Evolutionary conservation across 228 moss, liverwort and hornwort species (phyloP), one percentile per base, ranked within the genome.

Genomic region (Sphagnum fallax): DNA sequence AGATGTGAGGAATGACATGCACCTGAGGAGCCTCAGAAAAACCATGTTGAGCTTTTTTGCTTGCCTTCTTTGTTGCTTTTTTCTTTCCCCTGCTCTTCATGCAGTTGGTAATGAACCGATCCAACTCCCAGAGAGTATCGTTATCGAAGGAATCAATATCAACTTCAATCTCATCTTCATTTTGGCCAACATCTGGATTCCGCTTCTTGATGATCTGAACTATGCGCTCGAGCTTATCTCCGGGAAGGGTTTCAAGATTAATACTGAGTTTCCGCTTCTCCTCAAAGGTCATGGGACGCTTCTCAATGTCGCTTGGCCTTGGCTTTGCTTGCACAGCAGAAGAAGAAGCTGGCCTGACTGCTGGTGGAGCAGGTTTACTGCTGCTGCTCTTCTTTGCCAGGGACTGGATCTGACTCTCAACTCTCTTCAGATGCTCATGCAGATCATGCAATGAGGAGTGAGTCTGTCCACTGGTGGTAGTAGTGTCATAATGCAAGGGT

Each of bases 31-130:
- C 55, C 2, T 12, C 55, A 55, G 55, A 55, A 55, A 8, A 12
- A 8, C 9, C 55, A 12, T 8, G 1, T 12, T 55, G 67, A 10
- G 13, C 50, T n/a, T 51, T 67, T 4, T 49, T 6, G 16, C 50
- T 67, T 16, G 47, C 50, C 14, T 51, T 68, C 12, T 59, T 73
- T 70, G 57, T 67, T 1, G 51, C 48, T 32, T 32, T 32, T 32
- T 32, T 32, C 49, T 73, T 76, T 5, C 80, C 75, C 65, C 72
- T 76, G 63, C 80, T 80, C 69, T 80, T 80, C 75, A 71, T 71
- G 50, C 80, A 75, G 53, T 80, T 80, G 52, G 71, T 80, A 4
- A 72, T 72, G 58, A 80, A 72, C 12, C 72, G 75, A 32, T 72
- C 68, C 10, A 80, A 61, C 52, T 80, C 80, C 72, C 75, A 80